Percentiles rank a stretch among this genome's conserved stretches.
These are phyloP conservation scores for Candida hungchunana DNA, from an alignment of 805 yeast genomes.

Conservation along the genomic window DNA sequence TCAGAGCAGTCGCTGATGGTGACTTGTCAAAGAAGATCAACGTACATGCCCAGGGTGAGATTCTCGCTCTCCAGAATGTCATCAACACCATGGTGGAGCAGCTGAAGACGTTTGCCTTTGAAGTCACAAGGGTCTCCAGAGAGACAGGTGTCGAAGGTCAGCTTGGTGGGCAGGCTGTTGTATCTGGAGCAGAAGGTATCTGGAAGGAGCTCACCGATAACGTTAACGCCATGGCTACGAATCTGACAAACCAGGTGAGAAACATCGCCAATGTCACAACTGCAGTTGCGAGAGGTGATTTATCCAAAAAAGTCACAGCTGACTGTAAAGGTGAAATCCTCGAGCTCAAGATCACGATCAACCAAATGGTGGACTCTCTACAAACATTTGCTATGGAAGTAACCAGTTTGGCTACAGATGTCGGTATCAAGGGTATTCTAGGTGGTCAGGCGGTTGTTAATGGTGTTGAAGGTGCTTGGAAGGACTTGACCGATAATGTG, in stretches of 20 bases:
- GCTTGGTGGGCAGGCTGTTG: slow-evolving; percentile 83
- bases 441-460: slow-evolving; percentile 91
- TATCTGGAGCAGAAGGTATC: slow-evolving; percentile 79
- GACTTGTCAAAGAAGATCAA: slow-evolving; percentile 79
- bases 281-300: slow-evolving; percentile 86
- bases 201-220: slow-evolving; percentile 88
- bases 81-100: slow-evolving; percentile 89
- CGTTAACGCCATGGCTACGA: slow-evolving; percentile 87
- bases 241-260: slow-evolving; percentile 81
- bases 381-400: slow-evolving; percentile 87
- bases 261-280: slow-evolving; percentile 85
- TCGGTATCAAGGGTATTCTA: slow-evolving; percentile 87
- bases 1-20: slow-evolving; percentile 90
- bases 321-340: slow-evolving; percentile 89
- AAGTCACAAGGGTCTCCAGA: slow-evolving; percentile 82
- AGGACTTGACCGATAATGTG: slow-evolving; percentile 84
- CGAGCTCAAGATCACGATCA: slow-evolving; percentile 80
- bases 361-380: slow-evolving; percentile 88
- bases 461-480: slow-evolving; percentile 91
- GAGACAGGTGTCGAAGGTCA: slow-evolving; percentile 89
- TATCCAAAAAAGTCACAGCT: slow-evolving; percentile 79
- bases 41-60: slow-evolving; percentile 89
- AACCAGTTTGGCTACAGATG: slow-evolving; percentile 86
- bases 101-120: slow-evolving; percentile 80
- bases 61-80: slow-evolving; percentile 75